Conservation (phyloP, 192 early-diverging fungal genomes). For the Coemansia asiatica region DNA sequence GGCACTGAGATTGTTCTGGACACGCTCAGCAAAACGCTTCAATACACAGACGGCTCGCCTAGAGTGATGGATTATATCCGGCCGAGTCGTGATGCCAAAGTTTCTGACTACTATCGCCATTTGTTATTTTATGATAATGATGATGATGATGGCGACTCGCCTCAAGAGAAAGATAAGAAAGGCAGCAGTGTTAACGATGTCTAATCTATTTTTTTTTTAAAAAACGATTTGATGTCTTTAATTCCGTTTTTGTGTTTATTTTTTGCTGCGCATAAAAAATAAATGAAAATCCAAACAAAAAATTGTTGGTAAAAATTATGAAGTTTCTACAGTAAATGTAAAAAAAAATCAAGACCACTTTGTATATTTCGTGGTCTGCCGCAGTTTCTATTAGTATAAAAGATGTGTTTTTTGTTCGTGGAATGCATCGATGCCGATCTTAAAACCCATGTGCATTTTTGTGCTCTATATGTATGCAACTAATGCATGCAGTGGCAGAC, state of each 20-base stretch:
- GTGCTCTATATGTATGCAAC: not conserved
- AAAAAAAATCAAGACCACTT: not conserved
- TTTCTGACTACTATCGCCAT: constrained; percentile 36
- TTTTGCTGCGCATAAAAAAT: not conserved
- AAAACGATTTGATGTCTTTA: too few species aligned
- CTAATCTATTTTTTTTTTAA: not conserved
- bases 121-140: constrained; percentile 24
- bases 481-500: not conserved
- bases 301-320: not conserved
- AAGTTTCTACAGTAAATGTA: not conserved
- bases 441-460: not conserved
- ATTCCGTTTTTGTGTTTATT: too few species aligned
- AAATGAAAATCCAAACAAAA: not conserved
- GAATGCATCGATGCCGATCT: not conserved
- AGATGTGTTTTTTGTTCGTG: not conserved
- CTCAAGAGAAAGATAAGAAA: constrained; percentile 14
- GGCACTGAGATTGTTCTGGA: constrained; percentile 44
- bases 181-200: constrained; percentile 18
- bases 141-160: not conserved
- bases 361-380: not conserved
- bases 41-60: constrained; percentile 43
- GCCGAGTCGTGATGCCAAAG: constrained; percentile 41
- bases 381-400: not conserved
- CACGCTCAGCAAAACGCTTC: constrained; percentile 38
- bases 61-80: constrained; percentile 47